phyloP scores from a whole-genome alignment of 2,329 filamentous ascomycete species.

The Cladosporium sp. region DNA sequence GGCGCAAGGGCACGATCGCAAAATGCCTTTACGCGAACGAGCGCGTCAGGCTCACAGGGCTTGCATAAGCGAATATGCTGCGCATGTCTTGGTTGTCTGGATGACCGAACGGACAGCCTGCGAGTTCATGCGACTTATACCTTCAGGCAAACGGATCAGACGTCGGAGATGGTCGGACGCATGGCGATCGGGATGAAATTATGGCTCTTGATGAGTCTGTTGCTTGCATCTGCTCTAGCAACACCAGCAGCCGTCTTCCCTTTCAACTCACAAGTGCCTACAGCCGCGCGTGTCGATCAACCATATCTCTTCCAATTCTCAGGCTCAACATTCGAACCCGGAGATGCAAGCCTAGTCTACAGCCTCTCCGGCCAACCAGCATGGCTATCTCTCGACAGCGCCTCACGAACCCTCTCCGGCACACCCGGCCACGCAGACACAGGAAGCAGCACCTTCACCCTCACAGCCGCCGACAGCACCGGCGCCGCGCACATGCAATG shows the following conservation, averaged over 20 bases:
- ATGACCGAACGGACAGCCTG: background rate
- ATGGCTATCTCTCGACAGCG: conserved; percentile 74
- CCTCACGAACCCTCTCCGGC: conserved; percentile 67
- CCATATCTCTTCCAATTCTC: conserved; percentile 73
- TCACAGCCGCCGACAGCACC: conserved; percentile 69
- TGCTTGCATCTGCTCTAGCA: conserved; percentile 25
- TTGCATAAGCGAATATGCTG: conserved; percentile 16
- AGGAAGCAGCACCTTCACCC: conserved; percentile 62
- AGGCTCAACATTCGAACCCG: conserved; percentile 70
- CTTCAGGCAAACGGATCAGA: background rate
- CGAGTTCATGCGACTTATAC: conserved; percentile 12
- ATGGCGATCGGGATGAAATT: background rate
- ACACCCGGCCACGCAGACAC: conserved; percentile 62
- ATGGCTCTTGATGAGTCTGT: background rate
- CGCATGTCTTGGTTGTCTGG: conserved; percentile 1
- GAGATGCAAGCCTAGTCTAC: conserved; percentile 62
- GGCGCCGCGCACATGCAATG: conserved; percentile 66
- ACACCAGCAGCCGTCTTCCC: conserved; percentile 61
- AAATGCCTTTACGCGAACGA: conserved; percentile 20
- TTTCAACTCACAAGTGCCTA: conserved; percentile 81
- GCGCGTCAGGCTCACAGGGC: conserved; percentile 15
- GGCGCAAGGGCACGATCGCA: conserved; percentile 19
- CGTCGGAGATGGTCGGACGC: conserved; percentile 15
- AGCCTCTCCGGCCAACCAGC: conserved; percentile 64
- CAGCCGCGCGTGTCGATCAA: conserved; percentile 69